Base-by-base conservation (phyloP, 1,284 basidiomycete genomes). In the Violaceomyces palustris region DNA sequence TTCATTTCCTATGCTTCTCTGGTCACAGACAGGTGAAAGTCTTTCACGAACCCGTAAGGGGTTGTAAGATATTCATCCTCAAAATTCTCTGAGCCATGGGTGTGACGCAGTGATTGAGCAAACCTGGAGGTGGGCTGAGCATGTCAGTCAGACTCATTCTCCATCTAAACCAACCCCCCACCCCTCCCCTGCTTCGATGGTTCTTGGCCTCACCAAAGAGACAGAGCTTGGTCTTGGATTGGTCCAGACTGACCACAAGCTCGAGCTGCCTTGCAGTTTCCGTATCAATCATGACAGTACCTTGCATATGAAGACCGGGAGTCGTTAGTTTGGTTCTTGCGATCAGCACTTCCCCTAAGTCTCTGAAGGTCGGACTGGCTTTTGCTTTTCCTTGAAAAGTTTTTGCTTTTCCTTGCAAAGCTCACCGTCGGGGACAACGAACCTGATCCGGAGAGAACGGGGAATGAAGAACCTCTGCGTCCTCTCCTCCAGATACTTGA, bases 231-330 rank as follows among this genome's bases (percentile, higher is more conserved):
- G 59, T 58, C 30, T 45, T 43, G 2, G 38, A 25, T 35, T 62
- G 48, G 23, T 58, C 41, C 23, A 49, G 30, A 25, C 58, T 62
- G 34, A 45, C 39, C 11, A 91, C 84, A 1, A 97, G 78, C 73
- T 97, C 92, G 3, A 97, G 79, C 68, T 91, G 89, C 35, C 80
- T 81, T 1, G 83, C 87, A 0, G 86, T 88, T 45, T 91, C 89
- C 0, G 83, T 79, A 68, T 94, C 91, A 59, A 97, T 87, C 79
- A 93, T 81, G 84, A 94, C 87, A 0, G 88, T 91, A 0, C 89
- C 50, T 53, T 35, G n/a, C 21, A 17, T 35, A 11, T 11, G 21
- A n/a, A 25, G 18, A 9, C 30, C n/a, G n/a, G n/a, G n/a, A n/a
- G n/a, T n/a, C n/a, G n/a, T n/a, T n/a, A n/a, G n/a, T n/a, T n/a